Conservation (phyloP, 2,329 filamentous ascomycete genomes). For the Penicillium polonicum region DNA sequence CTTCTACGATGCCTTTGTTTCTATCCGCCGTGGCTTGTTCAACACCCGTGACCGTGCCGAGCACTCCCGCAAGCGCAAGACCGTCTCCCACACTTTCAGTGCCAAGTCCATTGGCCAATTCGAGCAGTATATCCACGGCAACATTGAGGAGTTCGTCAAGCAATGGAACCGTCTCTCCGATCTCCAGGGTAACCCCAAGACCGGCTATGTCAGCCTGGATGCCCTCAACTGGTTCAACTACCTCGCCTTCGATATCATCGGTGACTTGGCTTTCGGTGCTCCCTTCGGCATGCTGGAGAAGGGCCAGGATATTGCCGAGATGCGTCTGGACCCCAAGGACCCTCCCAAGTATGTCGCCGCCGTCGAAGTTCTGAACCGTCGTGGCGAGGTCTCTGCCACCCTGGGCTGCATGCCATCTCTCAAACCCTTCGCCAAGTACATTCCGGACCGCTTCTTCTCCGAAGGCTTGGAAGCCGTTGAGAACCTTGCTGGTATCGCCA, state of each 20-base stretch:
- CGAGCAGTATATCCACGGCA: conserved; percentile 82
- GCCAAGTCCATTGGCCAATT: conserved; percentile 79
- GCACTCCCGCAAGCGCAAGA: conserved; percentile 86
- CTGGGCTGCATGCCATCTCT: conserved; percentile 72
- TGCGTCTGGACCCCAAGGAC: conserved; percentile 60
- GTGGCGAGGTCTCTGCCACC: conserved; percentile 80
- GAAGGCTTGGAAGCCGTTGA: conserved; percentile 72
- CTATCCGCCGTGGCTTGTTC: conserved; percentile 81
- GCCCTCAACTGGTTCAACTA: conserved; percentile 80
- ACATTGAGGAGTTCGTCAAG: conserved; percentile 69
- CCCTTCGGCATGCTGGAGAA: conserved; percentile 81
- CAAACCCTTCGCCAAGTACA: conserved; percentile 75
- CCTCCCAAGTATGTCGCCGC: conserved; percentile 70
- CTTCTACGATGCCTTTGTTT: conserved; percentile 90
- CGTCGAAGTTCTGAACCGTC: conserved; percentile 82
- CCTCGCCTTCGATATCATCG: conserved; percentile 60
- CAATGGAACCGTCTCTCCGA: conserved; percentile 68
- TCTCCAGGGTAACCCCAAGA: conserved; percentile 47
- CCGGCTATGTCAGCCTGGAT: conserved; percentile 64
- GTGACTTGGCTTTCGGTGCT: conserved; percentile 67
- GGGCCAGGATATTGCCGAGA: conserved; percentile 74
- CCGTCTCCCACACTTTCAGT: conserved; percentile 82
- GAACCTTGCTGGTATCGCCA: conserved; percentile 82
- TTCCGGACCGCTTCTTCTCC: conserved; percentile 80
- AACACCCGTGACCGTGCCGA: conserved; percentile 80